Percentiles rank a stretch among this genome's conserved stretches.
phyloP scores from a whole-genome alignment of 768 basidiomycete species.

The Gymnopilus dilepis region DNA sequence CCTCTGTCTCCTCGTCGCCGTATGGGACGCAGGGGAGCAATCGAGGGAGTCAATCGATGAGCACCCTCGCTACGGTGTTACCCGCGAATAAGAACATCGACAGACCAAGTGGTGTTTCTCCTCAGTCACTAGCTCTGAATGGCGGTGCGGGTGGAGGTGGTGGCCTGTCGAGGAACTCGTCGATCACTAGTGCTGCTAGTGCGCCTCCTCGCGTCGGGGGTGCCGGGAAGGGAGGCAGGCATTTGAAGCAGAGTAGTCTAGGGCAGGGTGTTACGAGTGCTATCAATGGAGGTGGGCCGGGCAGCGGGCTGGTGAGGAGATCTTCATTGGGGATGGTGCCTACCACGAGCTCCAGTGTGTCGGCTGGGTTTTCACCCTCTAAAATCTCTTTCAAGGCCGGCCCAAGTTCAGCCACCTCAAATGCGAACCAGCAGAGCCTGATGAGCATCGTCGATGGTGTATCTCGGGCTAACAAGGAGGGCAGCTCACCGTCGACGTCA shows the following conservation, averaged over 20 bases:
- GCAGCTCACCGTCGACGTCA: background rate
- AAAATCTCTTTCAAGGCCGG: background rate
- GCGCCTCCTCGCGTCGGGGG: constrained; percentile 26
- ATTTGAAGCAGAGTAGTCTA: constrained; percentile 19
- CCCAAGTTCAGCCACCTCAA: background rate
- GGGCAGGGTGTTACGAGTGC: constrained; percentile 26
- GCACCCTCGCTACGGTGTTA: background rate
- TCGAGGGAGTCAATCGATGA: background rate
- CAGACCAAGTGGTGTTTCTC: constrained; percentile 14
- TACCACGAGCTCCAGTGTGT: background rate
- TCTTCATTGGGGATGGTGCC: constrained; percentile 16
- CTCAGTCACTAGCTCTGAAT: background rate
- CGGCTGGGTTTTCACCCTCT: background rate
- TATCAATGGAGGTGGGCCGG: constrained; percentile 3
- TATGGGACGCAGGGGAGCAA: background rate
- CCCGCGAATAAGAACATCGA: constrained; percentile 1
- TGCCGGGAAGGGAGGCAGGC: constrained; percentile 6
- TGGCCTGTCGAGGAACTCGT: constrained; percentile 35
- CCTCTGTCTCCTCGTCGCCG: background rate
- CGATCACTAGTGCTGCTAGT: constrained; percentile 36
- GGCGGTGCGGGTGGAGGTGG: background rate
- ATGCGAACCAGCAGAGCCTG: constrained; percentile 41
- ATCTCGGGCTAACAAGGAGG: constrained; percentile 37
- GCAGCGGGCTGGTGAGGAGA: constrained; percentile 13
- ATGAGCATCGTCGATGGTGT: constrained; percentile 77